Percentiles rank a stretch among this genome's conserved stretches.
These are phyloP conservation scores for Clavulina sp. DNA, from an alignment of 768 basidiomycete genomes.

Conservation along the genomic window DNA sequence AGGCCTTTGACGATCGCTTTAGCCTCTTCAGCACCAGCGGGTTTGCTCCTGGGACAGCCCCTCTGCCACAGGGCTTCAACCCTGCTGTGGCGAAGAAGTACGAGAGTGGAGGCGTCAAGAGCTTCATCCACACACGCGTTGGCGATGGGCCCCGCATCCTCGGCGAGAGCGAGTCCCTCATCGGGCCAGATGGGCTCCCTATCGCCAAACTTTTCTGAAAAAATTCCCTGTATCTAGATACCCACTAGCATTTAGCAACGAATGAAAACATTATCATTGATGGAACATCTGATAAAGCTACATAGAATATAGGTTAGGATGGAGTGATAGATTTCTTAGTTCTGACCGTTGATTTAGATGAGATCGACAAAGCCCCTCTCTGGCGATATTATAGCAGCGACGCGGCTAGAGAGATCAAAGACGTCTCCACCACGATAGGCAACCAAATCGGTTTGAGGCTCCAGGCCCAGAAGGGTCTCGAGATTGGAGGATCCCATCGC, in stretches of 20 bases:
- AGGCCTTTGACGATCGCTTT: slow-evolving; percentile 61
- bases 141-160: slow-evolving; percentile 36
- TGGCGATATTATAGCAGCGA: slow-evolving; percentile 6
- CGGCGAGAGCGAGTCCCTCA: slow-evolving; percentile 40
- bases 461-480: slow-evolving; percentile 32
- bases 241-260: no score
- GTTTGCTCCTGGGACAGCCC: slow-evolving; percentile 29
- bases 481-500: slow-evolving; percentile 37
- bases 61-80: slow-evolving; percentile 54
- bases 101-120: slow-evolving; percentile 25
- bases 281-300: no score
- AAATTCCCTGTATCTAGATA: no score
- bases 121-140: slow-evolving; percentile 28
- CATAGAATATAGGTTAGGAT: no score
- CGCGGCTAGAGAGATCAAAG: slow-evolving; percentile 15
- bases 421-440: slow-evolving; percentile 36
- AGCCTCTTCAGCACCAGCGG: slow-evolving; percentile 31
- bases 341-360: neutral
- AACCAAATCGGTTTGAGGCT: slow-evolving; percentile 34
- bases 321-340: neutral
- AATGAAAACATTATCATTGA: no score
- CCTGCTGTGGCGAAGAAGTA: slow-evolving; percentile 54
- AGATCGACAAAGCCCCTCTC: slow-evolving; percentile 2
- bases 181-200: slow-evolving; percentile 55
- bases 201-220: no score